Percentiles rank a stretch among this genome's conserved stretches.
Evolutionary conservation across 306 rosid species (phyloP).

Genomic region (Canavalia ensiformis): DNA sequence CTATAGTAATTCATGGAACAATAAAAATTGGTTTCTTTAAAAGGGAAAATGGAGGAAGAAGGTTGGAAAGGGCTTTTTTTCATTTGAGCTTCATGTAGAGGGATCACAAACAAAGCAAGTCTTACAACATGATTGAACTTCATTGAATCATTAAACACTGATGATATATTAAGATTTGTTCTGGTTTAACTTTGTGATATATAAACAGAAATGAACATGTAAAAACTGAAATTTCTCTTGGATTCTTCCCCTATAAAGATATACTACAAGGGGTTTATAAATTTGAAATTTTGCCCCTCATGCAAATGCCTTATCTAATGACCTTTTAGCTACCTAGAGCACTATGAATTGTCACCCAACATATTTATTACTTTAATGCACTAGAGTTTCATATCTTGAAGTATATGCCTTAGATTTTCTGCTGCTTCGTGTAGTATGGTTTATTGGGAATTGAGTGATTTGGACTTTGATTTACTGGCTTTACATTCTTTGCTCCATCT

Average conservation of each 20-base stretch:
- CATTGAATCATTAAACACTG: background rate
- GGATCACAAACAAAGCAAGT: background rate
- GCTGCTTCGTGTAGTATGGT: background rate
- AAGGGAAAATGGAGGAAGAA: slow-evolving; percentile 13
- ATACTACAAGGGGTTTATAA: background rate
- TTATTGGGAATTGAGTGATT: background rate
- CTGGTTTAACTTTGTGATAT: background rate
- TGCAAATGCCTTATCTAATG: background rate
- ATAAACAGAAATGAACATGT: background rate
- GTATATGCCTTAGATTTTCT: slow-evolving; percentile 25
- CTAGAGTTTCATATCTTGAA: slow-evolving; percentile 1
- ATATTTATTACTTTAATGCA: slow-evolving; percentile 12
- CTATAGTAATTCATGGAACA: background rate
- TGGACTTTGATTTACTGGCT: slow-evolving; percentile 4
- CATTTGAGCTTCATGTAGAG: background rate
- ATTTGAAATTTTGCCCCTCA: background rate
- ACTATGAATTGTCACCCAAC: background rate
- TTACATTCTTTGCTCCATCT: background rate
- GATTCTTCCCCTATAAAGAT: background rate
- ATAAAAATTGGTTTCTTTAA: background rate
- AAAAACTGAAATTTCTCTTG: background rate
- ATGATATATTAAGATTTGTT: background rate
- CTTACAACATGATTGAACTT: background rate
- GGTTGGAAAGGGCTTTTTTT: slow-evolving; percentile 11
- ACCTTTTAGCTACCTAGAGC: background rate